These are phyloP conservation scores for Poa annua DNA, from an alignment of 176 grass and related monocot genomes.

Conservation along the genomic window DNA sequence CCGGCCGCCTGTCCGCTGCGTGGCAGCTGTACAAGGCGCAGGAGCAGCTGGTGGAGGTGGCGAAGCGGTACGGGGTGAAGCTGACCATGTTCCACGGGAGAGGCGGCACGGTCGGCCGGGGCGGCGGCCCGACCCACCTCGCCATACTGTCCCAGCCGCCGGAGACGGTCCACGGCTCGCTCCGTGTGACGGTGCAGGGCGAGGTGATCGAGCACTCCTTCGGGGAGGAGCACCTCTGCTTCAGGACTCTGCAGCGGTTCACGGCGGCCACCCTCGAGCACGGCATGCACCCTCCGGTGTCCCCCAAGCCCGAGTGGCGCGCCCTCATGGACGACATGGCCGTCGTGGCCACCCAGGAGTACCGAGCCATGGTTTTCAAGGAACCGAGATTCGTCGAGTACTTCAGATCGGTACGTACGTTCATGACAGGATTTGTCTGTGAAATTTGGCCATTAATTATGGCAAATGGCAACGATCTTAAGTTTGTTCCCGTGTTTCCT, in stretches of 20 bases:
- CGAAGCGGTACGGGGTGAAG: slow-evolving; percentile 66
- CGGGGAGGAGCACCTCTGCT: slow-evolving; percentile 84
- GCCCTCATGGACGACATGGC: slow-evolving; percentile 79
- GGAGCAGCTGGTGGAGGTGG: slow-evolving; percentile 68
- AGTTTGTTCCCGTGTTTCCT: neutral
- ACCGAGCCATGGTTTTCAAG: slow-evolving; percentile 64
- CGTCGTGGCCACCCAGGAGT: slow-evolving; percentile 72
- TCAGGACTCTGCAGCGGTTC: slow-evolving; percentile 79
- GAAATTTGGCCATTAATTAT: too few species aligned
- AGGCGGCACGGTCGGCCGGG: slow-evolving; percentile 84
- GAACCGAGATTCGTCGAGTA: slow-evolving; percentile 81
- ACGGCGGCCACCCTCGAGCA: slow-evolving; percentile 88
- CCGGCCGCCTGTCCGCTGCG: slow-evolving; percentile 77
- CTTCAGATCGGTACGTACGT: slow-evolving; percentile 65
- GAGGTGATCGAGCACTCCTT: slow-evolving; percentile 90
- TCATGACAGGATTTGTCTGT: neutral
- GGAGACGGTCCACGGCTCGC: slow-evolving; percentile 75
- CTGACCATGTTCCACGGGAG: slow-evolving; percentile 84
- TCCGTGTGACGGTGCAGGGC: slow-evolving; percentile 87
- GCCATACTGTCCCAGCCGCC: slow-evolving; percentile 94
- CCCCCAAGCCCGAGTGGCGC: slow-evolving; percentile 85
- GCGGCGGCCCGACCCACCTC: slow-evolving; percentile 79
- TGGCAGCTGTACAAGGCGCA: slow-evolving; percentile 87
- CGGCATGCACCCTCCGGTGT: slow-evolving; percentile 76
- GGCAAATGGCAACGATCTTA: too few species aligned